phyloP scores from a whole-genome alignment of 169 alveolate species.

The Plasmodium gaboni region DNA sequence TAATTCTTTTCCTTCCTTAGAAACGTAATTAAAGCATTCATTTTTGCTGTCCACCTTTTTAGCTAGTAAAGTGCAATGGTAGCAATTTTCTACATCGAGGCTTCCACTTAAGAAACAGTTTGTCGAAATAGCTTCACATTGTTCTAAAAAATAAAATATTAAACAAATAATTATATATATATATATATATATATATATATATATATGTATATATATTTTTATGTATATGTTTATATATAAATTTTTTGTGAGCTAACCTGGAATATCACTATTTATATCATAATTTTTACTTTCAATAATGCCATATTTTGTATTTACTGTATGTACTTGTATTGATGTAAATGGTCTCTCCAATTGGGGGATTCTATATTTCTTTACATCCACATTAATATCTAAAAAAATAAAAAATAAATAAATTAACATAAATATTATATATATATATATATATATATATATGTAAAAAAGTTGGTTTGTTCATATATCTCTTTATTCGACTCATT shows the following conservation, averaged over 20 bases:
- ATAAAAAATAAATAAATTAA: neutral
- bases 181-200: too few species aligned
- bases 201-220: too few species aligned
- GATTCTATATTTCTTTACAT: conserved; percentile 14
- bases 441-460: too few species aligned
- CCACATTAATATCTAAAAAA: neutral
- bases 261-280: conserved; percentile 11
- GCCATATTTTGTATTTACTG: neutral
- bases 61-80: conserved; percentile 43
- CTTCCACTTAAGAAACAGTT: conserved; percentile 48
- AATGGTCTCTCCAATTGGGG: conserved; percentile 44
- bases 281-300: conserved; percentile 35
- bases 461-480: too few species aligned
- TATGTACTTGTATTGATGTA: conserved; percentile 56
- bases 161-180: too few species aligned
- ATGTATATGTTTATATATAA: too few species aligned
- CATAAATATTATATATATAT: neutral
- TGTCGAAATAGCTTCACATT: conserved; percentile 9
- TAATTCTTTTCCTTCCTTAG: neutral
- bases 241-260: conserved; percentile 16
- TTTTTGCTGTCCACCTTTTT: neutral
- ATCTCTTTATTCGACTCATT: too few species aligned
- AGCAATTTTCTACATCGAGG: conserved; percentile 37
- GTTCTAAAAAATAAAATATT: conserved; percentile 3
- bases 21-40: conserved; percentile 38